Conservation (phyloP, 2,329 filamentous ascomycete genomes). For the Pyricularia grisea region DNA sequence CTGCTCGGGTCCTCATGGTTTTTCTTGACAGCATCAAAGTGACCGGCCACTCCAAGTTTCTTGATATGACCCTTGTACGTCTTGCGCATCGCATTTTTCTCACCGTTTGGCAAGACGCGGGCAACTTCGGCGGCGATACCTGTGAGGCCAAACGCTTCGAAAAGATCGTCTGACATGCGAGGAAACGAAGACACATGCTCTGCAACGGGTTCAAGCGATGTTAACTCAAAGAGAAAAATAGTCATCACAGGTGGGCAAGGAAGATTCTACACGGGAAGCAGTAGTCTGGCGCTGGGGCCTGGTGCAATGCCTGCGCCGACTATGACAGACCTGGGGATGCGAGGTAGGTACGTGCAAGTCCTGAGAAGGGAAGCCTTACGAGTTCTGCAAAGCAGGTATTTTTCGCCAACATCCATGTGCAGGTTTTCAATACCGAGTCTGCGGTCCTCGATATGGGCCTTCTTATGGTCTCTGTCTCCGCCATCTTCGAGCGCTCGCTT, state of each 20-base stretch:
- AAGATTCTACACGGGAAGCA: not conserved
- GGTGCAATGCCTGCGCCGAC: not conserved
- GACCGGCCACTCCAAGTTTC: conserved; percentile 49
- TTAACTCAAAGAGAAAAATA: conserved; percentile 27
- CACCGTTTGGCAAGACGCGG: conserved; percentile 53
- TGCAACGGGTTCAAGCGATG: conserved; percentile 27
- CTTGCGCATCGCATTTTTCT: conserved; percentile 58
- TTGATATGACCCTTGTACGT: conserved; percentile 63
- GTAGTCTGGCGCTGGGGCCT: not conserved
- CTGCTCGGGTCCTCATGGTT: conserved; percentile 40
- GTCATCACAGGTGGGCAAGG: not conserved
- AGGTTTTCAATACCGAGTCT: conserved; percentile 54
- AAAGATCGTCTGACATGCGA: conserved; percentile 45
- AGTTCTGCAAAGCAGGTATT: conserved; percentile 58
- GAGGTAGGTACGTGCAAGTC: not conserved
- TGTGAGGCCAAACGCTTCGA: conserved; percentile 46
- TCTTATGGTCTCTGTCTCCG: conserved; percentile 49
- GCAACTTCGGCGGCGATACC: conserved; percentile 52
- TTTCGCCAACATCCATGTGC: conserved; percentile 56
- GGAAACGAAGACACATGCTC: conserved; percentile 39
- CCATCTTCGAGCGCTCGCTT: conserved; percentile 49
- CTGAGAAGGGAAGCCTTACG: conserved; percentile 48
- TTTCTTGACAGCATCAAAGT: conserved; percentile 51
- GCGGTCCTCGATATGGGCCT: conserved; percentile 52
- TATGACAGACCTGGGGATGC: not conserved